phyloP scores from a whole-genome alignment of 192 early-diverging fungal species.

The Dispira parvispora region DNA sequence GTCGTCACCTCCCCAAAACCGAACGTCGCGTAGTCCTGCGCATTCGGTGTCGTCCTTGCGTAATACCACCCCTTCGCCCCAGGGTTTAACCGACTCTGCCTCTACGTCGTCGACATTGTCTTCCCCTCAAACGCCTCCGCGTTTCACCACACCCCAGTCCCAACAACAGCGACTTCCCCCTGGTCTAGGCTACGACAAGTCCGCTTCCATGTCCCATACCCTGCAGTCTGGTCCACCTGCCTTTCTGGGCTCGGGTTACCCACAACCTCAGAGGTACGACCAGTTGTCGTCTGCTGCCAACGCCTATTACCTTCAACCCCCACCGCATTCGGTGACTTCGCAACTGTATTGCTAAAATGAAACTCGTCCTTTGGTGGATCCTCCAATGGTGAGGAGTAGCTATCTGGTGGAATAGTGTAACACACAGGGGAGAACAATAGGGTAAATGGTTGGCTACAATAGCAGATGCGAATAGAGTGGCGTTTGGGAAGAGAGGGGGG shows the following conservation, averaged over 20 bases:
- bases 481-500: too few relatives aligned
- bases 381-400: too few relatives aligned
- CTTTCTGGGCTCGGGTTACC: neutral
- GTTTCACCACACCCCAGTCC: neutral
- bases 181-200: neutral
- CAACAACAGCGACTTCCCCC: neutral
- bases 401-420: too few relatives aligned
- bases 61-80: slow-evolving; percentile 4
- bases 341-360: slow-evolving; percentile 7
- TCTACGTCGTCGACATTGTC: slow-evolving; percentile 4
- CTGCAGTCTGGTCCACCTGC: neutral
- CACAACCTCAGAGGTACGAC: neutral
- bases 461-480: too few relatives aligned
- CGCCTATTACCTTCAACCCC: slow-evolving; percentile 3
- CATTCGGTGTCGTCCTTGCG: neutral
- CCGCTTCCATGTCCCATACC: neutral
- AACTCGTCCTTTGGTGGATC: neutral
- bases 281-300: neutral
- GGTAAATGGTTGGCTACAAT: too few relatives aligned
- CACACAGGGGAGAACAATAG: too few relatives aligned
- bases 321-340: neutral
- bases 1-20: neutral
- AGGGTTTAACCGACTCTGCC: neutral
- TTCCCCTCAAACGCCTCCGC: neutral
- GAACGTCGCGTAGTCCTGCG: too few relatives aligned